These are phyloP conservation scores for Saccharomyces hybrid DNA, from an alignment of 1,139 yeast genomes.

Conservation along the genomic window DNA sequence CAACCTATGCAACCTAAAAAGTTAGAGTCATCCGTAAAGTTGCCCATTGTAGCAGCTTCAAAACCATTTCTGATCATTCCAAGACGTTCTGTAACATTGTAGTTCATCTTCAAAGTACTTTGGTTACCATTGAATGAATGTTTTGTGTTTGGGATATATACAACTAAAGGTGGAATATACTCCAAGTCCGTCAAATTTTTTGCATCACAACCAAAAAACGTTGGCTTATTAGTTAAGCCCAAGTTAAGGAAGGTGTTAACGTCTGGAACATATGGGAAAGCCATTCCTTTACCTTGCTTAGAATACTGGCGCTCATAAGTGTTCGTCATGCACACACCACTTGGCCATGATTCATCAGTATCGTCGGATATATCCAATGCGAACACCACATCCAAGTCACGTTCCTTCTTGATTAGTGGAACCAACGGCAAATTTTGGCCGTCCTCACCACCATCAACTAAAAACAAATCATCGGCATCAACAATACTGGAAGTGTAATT, in stretches of 20 bases:
- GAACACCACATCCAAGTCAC: slow-evolving; percentile 68
- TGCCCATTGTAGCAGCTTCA: slow-evolving; percentile 65
- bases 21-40: slow-evolving; percentile 62
- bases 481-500: slow-evolving; percentile 33
- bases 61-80: slow-evolving; percentile 72
- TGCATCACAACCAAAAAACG: slow-evolving; percentile 83
- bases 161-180: slow-evolving; percentile 61
- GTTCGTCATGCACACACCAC: slow-evolving; percentile 60
- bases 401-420: slow-evolving; percentile 64
- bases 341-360: slow-evolving; percentile 61
- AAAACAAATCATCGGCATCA: slow-evolving; percentile 41
- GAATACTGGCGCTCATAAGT: slow-evolving; percentile 68
- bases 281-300: slow-evolving; percentile 45
- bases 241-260: slow-evolving; percentile 49
- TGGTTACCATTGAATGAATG: slow-evolving; percentile 61
- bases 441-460: slow-evolving; percentile 92
- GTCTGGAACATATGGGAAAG: slow-evolving; percentile 88
- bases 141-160: slow-evolving; percentile 74
- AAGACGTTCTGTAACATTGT: slow-evolving; percentile 49
- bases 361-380: slow-evolving; percentile 85
- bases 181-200: slow-evolving; percentile 51
- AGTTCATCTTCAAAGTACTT: slow-evolving; percentile 62
- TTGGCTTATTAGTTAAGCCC: slow-evolving; percentile 55
- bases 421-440: slow-evolving; percentile 68
- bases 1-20: slow-evolving; percentile 83